Base-by-base conservation (phyloP, 306 rosid species). In the Erythrophleum fordii region DNA sequence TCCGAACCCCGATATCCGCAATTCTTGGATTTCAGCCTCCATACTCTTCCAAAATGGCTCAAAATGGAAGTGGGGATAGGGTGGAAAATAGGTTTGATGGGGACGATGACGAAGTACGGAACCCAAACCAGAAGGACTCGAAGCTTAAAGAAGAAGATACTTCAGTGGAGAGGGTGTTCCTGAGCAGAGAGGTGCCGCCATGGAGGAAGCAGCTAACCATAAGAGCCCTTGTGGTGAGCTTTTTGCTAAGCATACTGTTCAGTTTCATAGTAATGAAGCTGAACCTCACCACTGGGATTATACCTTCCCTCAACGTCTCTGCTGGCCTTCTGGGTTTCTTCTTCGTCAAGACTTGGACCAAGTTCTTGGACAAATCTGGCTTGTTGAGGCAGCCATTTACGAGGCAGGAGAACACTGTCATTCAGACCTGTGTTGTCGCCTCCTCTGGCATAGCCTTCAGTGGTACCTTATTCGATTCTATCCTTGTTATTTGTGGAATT, bases 271-370 rank as follows among this genome's bases (percentile, higher is more conserved):
- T 79, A 1, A 79, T 79, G 83, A 79, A 79, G 31, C 72, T 79
- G 39, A 79, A 46, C 11, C 83, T 79, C 77, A 79, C 83, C 42
- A 58, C 65, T 10, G 83, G 78, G 17, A 79, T 79, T 46, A 46
- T 71, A 4, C 83, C 83, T 46, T 79, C 83, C 8, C 83, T 79
- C 42, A 79, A 79, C 12, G 83, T 79, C 39, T 79, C 83, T 60
- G 83, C 83, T 8, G 83, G 83, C 1, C 77, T 79, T 10, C 17
- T 79, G 77, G 77, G 83, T 4, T 79, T 79, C 77, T 70, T 79
- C 77, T 79, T 79, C 6, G 77, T 60, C 35, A 59, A 59, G 25
- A 79, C 83, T 2, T 79, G 83, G 83, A 79, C 83, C 42, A 79
- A 71, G 44, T 71, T 79, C 37, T 39, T 79, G 59, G 41, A 22